These are phyloP conservation scores for Myxozyma neglecta DNA, from an alignment of 805 yeast species.

Conservation along the genomic window DNA sequence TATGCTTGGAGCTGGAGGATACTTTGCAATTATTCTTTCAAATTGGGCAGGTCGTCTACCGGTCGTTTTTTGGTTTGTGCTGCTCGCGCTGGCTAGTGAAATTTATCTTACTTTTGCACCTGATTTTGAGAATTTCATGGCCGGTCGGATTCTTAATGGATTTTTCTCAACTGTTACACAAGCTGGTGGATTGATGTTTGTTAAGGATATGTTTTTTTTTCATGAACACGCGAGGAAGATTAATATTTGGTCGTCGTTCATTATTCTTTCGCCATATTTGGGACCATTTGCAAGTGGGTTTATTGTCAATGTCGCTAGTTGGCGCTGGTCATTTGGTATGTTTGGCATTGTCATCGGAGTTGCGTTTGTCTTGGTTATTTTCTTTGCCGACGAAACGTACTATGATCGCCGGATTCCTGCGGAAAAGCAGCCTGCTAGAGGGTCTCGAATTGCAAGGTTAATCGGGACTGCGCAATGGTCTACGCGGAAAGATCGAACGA, in stretches of 20 bases:
- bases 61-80: slow-evolving; percentile 8
- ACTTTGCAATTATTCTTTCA: slow-evolving; percentile 22
- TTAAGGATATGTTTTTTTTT: slow-evolving; percentile 69
- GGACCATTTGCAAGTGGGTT: slow-evolving; percentile 24
- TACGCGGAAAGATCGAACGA: slow-evolving; percentile 1
- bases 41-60: slow-evolving; percentile 15
- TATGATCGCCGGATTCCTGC: slow-evolving; percentile 1
- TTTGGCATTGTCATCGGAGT: slow-evolving; percentile 18
- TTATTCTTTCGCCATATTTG: slow-evolving; percentile 47
- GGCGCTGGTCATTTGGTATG: slow-evolving; percentile 30
- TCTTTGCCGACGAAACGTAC: slow-evolving; percentile 27
- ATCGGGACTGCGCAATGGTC: slow-evolving; percentile 8
- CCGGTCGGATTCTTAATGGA: slow-evolving; percentile 43
- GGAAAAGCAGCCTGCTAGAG: slow-evolving; percentile 7
- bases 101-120: slow-evolving; percentile 12
- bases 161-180: slow-evolving; percentile 62
- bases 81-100: slow-evolving; percentile 23
- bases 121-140: slow-evolving; percentile 22
- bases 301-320: slow-evolving; percentile 13
- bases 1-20: slow-evolving; percentile 15
- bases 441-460: neutral
- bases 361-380: slow-evolving; percentile 6
- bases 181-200: slow-evolving; percentile 66
- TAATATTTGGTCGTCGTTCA: slow-evolving; percentile 71
- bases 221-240: slow-evolving; percentile 64